Evolutionary conservation across 805 yeast genomes (phyloP).

Genomic region (Candida nonsorbophila): DNA sequence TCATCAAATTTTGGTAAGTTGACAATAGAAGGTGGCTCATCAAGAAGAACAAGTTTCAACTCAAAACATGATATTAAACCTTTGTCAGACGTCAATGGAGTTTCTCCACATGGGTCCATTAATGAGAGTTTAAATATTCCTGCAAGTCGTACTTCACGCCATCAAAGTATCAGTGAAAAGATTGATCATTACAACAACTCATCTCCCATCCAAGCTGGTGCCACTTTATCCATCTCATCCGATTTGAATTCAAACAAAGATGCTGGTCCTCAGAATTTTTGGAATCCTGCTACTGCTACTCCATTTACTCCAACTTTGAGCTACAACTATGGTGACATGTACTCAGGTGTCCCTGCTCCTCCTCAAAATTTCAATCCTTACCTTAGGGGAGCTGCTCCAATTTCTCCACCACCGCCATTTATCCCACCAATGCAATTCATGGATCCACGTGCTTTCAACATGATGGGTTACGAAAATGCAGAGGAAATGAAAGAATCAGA

Average conservation of each 20-base stretch:
- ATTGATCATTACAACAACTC: slow-evolving; percentile 50
- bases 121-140: slow-evolving; percentile 40
- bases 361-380: slow-evolving; percentile 21
- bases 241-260: slow-evolving; percentile 16
- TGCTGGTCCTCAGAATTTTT: slow-evolving; percentile 35
- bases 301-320: slow-evolving; percentile 50
- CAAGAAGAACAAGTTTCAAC: slow-evolving; percentile 51
- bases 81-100: slow-evolving; percentile 6
- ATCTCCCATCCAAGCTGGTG: slow-evolving; percentile 42
- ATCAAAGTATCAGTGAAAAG: slow-evolving; percentile 56
- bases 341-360: slow-evolving; percentile 9
- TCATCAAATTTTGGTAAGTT: slow-evolving; percentile 38
- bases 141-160: slow-evolving; percentile 30
- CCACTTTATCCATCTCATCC: slow-evolving; percentile 25
- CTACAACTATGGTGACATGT: slow-evolving; percentile 8
- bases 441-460: slow-evolving; percentile 30
- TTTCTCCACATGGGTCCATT: slow-evolving; percentile 35
- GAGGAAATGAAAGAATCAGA: slow-evolving; percentile 1
- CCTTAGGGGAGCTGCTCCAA: slow-evolving; percentile 25
- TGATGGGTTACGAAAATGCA: slow-evolving; percentile 18
- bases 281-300: slow-evolving; percentile 65
- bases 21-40: slow-evolving; percentile 19
- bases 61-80: slow-evolving; percentile 4
- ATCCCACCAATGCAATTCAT: slow-evolving; percentile 30
- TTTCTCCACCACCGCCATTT: slow-evolving; percentile 34